These are phyloP conservation scores for Helotiales sp. DNA, from an alignment of 2,329 filamentous ascomycete genomes.

Conservation along the genomic window DNA sequence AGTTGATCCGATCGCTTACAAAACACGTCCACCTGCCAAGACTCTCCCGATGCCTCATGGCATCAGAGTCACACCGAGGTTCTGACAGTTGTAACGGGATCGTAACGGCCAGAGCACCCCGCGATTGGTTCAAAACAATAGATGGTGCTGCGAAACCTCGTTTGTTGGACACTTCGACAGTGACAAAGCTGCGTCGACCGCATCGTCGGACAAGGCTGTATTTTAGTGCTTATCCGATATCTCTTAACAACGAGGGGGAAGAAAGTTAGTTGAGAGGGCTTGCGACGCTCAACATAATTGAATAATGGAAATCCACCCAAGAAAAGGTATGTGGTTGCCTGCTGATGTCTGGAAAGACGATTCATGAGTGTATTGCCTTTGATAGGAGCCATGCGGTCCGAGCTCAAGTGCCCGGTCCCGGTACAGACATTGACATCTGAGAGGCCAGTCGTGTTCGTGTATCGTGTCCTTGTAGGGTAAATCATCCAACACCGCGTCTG, in stretches of 20 bases:
- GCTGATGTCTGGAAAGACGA: not conserved
- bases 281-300: no score
- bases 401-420: no score
- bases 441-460: no score
- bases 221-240: not conserved
- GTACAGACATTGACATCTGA: no score
- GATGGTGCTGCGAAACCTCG: no score
- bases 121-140: not conserved
- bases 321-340: not conserved
- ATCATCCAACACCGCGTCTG: no score
- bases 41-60: not conserved
- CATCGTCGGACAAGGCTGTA: slow-evolving; percentile 1
- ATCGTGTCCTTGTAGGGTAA: no score
- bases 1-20: not conserved
- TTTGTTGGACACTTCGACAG: no score
- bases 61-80: not conserved
- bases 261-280: no score
- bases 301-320: not conserved
- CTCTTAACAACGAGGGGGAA: no score
- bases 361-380: not conserved
- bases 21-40: not conserved
- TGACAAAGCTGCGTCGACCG: not conserved
- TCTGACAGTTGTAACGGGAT: no score
- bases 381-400: not conserved
- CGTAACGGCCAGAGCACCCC: no score